Evolutionary conservation across 2,329 filamentous ascomycete species (phyloP).

Genomic region (Thielaviopsis euricoi): DNA sequence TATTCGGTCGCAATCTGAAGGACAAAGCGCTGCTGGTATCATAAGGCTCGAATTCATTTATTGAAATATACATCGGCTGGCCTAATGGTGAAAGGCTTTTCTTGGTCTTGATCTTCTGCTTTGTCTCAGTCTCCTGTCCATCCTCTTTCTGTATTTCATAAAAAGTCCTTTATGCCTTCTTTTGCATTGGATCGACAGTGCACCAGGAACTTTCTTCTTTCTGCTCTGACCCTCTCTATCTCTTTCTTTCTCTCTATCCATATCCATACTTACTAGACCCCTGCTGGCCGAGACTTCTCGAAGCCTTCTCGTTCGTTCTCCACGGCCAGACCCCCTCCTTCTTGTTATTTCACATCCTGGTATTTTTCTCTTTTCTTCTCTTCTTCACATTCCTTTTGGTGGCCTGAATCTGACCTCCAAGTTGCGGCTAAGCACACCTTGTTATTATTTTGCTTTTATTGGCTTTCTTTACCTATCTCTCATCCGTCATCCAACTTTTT

Average conservation of each 20-base stretch:
- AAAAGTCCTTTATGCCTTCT: no score
- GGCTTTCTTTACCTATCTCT: no score
- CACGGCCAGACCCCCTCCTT: background rate
- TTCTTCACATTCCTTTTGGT: background rate
- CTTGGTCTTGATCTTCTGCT: no score
- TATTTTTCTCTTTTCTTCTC: background rate
- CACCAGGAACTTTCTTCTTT: background rate
- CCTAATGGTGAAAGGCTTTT: no score
- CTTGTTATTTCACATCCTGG: background rate
- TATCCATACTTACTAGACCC: background rate
- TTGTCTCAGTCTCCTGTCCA: no score
- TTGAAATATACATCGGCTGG: no score
- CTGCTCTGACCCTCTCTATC: background rate
- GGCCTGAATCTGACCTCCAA: background rate
- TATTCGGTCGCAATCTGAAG: conserved; percentile 1
- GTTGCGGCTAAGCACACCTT: background rate
- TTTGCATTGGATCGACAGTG: no score
- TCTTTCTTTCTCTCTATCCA: no score
- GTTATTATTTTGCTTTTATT: background rate
- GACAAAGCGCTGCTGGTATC: no score
- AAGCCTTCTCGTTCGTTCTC: background rate
- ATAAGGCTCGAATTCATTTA: no score
- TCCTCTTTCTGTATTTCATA: no score
- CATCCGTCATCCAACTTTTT: background rate
- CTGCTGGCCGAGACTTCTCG: background rate